Percentiles rank a stretch among this genome's conserved stretches.
Conservation (phyloP, 106 monocot genomes). For the Acorus gramineus region DNA sequence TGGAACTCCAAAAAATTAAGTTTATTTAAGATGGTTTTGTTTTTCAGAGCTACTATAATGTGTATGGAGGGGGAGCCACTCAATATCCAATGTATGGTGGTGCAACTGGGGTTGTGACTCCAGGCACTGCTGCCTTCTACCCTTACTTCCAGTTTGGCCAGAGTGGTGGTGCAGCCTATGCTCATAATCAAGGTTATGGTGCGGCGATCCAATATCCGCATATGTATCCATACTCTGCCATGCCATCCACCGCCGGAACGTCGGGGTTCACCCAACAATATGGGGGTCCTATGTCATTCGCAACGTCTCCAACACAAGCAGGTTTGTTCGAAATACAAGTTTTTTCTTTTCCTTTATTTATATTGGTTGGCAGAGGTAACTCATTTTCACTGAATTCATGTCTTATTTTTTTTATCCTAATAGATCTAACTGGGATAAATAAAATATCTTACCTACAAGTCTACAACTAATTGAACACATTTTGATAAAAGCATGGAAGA, state of each 20-base stretch:
- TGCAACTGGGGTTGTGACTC: constrained; percentile 11
- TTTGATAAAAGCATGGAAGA: too few species aligned
- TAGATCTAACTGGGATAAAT: too few species aligned
- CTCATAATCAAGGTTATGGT: background rate
- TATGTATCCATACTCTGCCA: background rate
- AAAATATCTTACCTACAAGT: too few species aligned
- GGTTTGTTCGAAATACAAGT: background rate
- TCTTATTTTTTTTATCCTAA: too few species aligned
- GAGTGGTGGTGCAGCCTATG: background rate
- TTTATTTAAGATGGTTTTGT: background rate
- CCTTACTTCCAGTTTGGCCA: constrained; percentile 20
- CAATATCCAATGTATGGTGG: constrained; percentile 25
- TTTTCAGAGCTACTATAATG: constrained; percentile 26
- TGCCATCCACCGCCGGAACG: background rate
- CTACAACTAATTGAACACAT: too few species aligned
- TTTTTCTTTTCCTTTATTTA: too few species aligned
- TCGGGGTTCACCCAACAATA: background rate
- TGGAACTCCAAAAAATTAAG: too few species aligned
- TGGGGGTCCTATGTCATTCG: background rate
- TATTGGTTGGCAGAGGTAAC: too few species aligned
- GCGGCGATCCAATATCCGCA: background rate
- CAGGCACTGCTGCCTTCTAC: constrained; percentile 15
- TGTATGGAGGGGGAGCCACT: constrained; percentile 17
- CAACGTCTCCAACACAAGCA: background rate
- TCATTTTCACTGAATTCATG: too few species aligned